Percentiles rank a stretch among this genome's conserved stretches.
Evolutionary conservation across 768 basidiomycete species (phyloP).

Genomic region (Tremella mesenterica): DNA sequence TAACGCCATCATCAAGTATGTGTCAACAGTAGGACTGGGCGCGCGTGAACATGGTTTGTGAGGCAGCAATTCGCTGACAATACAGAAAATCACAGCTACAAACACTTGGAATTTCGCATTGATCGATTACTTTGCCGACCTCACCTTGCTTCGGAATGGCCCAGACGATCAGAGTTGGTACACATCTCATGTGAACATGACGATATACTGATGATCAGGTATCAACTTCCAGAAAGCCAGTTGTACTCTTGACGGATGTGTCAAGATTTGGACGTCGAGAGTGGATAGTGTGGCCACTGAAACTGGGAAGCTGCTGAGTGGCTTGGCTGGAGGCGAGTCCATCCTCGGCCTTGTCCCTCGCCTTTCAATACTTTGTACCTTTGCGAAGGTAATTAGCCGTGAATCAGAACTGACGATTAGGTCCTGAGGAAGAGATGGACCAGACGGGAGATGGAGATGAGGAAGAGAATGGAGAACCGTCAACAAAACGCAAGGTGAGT

Average conservation of each 20-base stretch:
- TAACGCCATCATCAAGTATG: background rate
- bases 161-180: slow-evolving; percentile 58
- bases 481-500: slow-evolving; percentile 49
- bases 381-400: background rate
- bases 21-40: background rate
- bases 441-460: slow-evolving; percentile 58
- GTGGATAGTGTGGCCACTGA: slow-evolving; percentile 96
- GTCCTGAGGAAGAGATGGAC: slow-evolving; percentile 55
- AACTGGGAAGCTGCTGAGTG: slow-evolving; percentile 87
- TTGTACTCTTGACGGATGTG: slow-evolving; percentile 93
- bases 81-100: slow-evolving; percentile 92
- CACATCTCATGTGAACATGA: background rate
- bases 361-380: background rate
- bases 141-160: slow-evolving; percentile 86
- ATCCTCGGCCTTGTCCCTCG: background rate
- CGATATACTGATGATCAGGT: slow-evolving; percentile 17
- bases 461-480: slow-evolving; percentile 52
- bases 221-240: slow-evolving; percentile 99
- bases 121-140: slow-evolving; percentile 98
- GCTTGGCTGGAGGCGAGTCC: slow-evolving; percentile 49
- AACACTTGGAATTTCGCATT: slow-evolving; percentile 98
- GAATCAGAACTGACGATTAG: slow-evolving; percentile 33
- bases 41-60: background rate
- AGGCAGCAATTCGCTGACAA: background rate
- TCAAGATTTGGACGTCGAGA: slow-evolving; percentile 98